These are phyloP conservation scores for Extremus antarcticus DNA, from an alignment of 495 filamentous ascomycete genomes.

Conservation along the genomic window DNA sequence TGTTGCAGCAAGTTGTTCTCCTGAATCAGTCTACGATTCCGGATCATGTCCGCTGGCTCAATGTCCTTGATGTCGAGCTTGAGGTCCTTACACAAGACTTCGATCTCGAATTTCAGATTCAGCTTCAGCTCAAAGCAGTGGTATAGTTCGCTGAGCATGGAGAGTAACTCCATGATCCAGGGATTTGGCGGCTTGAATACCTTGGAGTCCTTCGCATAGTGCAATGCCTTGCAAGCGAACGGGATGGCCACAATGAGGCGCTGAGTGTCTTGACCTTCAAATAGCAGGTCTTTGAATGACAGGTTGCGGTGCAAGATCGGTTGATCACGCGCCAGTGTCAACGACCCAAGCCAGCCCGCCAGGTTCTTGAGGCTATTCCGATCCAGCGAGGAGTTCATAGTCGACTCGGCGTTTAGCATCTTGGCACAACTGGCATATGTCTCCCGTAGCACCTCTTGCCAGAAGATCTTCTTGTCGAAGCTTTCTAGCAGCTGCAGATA, in stretches of 20 bases:
- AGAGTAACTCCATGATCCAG: conserved; percentile 90
- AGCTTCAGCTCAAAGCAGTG: conserved; percentile 85
- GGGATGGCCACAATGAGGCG: conserved; percentile 84
- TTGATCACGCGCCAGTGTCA: conserved; percentile 89
- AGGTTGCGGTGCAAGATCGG: conserved; percentile 95
- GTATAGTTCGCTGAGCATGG: conserved; percentile 81
- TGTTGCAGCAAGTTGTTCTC: conserved; percentile 16
- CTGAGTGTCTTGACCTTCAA: conserved; percentile 84
- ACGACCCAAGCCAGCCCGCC: conserved; percentile 79
- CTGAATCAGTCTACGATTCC: conserved; percentile 44
- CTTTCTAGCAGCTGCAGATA: conserved; percentile 83
- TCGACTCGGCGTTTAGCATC: conserved; percentile 80
- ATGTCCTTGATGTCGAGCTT: conserved; percentile 76
- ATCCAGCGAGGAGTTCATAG: conserved; percentile 66
- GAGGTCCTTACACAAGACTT: conserved; percentile 89
- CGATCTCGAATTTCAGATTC: conserved; percentile 95
- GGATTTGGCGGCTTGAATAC: conserved; percentile 93
- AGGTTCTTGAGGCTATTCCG: conserved; percentile 83
- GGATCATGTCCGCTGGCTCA: conserved; percentile 70
- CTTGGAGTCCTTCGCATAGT: conserved; percentile 69
- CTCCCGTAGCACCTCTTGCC: conserved; percentile 82
- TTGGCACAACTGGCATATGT: conserved; percentile 78
- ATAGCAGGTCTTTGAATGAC: conserved; percentile 86
- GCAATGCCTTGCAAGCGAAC: conserved; percentile 90
- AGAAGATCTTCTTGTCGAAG: conserved; percentile 66